A percentile compares a stretch with the other conserved stretches of the same genome.
Evolutionary conservation across 495 filamentous ascomycete species (phyloP).

Genomic region (Penicillium riverlandense): DNA sequence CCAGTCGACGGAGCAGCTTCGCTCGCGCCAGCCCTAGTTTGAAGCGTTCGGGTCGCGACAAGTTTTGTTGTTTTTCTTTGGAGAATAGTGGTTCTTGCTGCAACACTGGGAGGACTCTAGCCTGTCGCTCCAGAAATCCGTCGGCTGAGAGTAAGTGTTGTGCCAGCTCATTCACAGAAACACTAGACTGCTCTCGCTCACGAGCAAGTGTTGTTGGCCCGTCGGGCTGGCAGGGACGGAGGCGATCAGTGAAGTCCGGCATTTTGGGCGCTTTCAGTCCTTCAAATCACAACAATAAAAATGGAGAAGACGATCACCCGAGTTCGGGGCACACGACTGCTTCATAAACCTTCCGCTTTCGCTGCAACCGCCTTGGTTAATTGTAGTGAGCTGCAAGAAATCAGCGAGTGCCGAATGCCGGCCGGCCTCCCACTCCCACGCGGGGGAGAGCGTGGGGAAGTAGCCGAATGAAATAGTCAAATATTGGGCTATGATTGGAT

Average conservation of each 20-base stretch:
- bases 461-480: conserved; percentile 11
- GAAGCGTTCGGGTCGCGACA: conserved; percentile 38
- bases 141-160: conserved; percentile 31
- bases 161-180: conserved; percentile 29
- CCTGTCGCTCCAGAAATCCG: conserved; percentile 35
- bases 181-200: conserved; percentile 30
- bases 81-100: conserved; percentile 30
- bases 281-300: too few species aligned
- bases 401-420: conserved; percentile 21
- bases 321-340: too few species aligned
- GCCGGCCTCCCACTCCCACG: background rate
- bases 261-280: conserved; percentile 10
- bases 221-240: conserved; percentile 30
- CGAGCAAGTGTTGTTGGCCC: conserved; percentile 29
- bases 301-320: too few species aligned
- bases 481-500: conserved; percentile 1
- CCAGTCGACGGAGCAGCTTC: conserved; percentile 37
- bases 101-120: conserved; percentile 29
- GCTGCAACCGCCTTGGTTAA: background rate
- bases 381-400: background rate
- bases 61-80: conserved; percentile 36
- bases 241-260: conserved; percentile 40
- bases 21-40: conserved; percentile 39
- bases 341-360: background rate
- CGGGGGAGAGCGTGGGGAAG: conserved; percentile 12